phyloP scores from a whole-genome alignment of 2,329 filamentous ascomycete species.

The Cercospora janseana region DNA sequence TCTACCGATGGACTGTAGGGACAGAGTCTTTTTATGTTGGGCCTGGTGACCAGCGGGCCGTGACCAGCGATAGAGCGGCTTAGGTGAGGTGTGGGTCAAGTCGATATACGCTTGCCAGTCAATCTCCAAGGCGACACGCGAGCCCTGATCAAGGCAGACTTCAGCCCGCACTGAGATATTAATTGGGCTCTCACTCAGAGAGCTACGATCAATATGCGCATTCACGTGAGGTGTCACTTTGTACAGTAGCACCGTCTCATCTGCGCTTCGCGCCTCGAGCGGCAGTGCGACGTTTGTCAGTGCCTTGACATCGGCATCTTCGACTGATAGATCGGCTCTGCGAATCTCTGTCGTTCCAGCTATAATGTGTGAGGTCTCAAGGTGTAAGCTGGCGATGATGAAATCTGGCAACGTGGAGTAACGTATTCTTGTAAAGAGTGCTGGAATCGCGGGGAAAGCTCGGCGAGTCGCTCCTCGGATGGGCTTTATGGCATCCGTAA shows the following conservation, averaged over 20 bases:
- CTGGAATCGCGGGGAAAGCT: conserved; percentile 64
- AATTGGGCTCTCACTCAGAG: conserved; percentile 7
- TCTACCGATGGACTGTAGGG: conserved; percentile 16
- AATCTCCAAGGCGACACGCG: conserved; percentile 27
- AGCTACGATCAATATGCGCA: not conserved
- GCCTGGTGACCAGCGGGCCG: conserved; percentile 23
- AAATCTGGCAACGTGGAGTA: conserved; percentile 60
- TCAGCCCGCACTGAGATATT: conserved; percentile 26
- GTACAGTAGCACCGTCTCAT: conserved; percentile 74
- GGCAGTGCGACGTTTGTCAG: conserved; percentile 26
- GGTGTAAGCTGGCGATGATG: conserved; percentile 32
- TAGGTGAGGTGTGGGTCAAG: conserved; percentile 19
- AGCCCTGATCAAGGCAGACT: conserved; percentile 26
- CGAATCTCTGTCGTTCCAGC: conserved; percentile 54
- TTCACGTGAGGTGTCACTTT: conserved; percentile 31
- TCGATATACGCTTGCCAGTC: conserved; percentile 31
- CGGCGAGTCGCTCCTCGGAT: conserved; percentile 64
- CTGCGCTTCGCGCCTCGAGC: conserved; percentile 55
- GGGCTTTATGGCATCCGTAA: conserved; percentile 61
- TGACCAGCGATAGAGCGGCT: conserved; percentile 32
- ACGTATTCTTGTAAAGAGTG: conserved; percentile 69
- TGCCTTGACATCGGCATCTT: conserved; percentile 56
- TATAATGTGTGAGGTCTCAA: conserved; percentile 32
- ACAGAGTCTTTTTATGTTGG: conserved; percentile 19
- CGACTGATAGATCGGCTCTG: conserved; percentile 57